Conservation (phyloP, 78 protist species). For the Paratrimastix pyriformis region DNA sequence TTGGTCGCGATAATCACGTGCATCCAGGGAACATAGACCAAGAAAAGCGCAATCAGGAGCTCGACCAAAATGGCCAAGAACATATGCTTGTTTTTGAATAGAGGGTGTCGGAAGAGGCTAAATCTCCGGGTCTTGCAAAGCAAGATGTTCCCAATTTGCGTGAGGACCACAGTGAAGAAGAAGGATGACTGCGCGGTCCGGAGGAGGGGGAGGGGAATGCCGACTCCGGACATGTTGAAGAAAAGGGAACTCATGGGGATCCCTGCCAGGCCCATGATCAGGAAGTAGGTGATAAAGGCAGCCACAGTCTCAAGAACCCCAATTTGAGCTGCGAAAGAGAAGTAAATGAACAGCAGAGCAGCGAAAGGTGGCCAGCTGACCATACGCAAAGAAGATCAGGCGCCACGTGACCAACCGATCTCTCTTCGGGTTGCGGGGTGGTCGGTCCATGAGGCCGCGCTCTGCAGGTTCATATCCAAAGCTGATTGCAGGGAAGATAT, state of each 20-base stretch:
- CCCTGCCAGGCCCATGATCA: neutral
- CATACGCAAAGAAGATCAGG: neutral
- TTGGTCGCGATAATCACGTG: neutral
- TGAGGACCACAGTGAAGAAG: neutral
- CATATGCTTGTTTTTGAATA: too few species aligned
- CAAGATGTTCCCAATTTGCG: neutral
- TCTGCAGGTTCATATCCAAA: neutral
- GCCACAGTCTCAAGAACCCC: conserved; percentile 1
- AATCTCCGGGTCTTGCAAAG: conserved; percentile 11
- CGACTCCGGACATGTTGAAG: too few species aligned
- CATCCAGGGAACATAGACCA: neutral
- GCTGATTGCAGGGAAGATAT: conserved; percentile 6
- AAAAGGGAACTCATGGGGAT: neutral
- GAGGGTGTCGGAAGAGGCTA: too few species aligned
- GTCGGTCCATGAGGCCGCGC: neutral
- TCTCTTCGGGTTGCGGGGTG: neutral
- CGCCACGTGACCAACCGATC: neutral
- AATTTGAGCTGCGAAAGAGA: too few species aligned
- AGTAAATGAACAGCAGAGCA: too few species aligned
- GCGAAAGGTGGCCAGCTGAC: too few species aligned
- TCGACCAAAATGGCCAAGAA: too few species aligned
- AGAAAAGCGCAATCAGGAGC: neutral
- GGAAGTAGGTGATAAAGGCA: too few species aligned
- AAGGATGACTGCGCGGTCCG: too few species aligned
- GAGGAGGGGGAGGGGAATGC: too few species aligned